These are phyloP conservation scores for Rhynchospora tenuis DNA, from an alignment of 176 grass and related monocot genomes.

Conservation along the genomic window DNA sequence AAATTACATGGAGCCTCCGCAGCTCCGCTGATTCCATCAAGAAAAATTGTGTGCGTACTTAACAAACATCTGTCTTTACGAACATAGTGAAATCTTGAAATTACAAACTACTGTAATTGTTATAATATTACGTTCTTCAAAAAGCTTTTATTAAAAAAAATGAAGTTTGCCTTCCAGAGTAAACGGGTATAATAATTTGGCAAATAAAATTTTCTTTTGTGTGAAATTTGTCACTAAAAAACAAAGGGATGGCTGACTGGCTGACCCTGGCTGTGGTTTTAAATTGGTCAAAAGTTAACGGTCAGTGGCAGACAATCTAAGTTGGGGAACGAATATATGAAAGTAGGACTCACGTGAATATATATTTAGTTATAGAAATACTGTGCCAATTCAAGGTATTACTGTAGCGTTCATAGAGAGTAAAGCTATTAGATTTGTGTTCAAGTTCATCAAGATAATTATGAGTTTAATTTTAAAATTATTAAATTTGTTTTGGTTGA, in stretches of 20 bases:
- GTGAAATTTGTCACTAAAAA: background rate
- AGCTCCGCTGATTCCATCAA: too few species aligned
- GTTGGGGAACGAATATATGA: background rate
- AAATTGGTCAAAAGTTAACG: conserved; percentile 1
- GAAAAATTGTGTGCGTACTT: too few species aligned
- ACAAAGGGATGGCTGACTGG: background rate
- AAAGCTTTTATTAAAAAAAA: too few species aligned
- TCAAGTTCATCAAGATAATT: background rate
- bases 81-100: background rate
- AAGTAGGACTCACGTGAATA: background rate
- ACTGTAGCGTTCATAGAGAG: background rate
- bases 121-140: background rate
- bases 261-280: too few species aligned
- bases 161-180: background rate
- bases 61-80: background rate
- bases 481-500: too few species aligned
- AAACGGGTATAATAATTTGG: background rate
- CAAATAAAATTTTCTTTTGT: background rate
- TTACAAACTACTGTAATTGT: background rate
- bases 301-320: background rate
- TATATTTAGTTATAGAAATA: background rate
- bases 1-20: too few species aligned
- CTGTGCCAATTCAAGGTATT: background rate
- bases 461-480: too few species aligned
- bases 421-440: too few species aligned